Evolutionary conservation across 2,329 filamentous ascomycete species (phyloP).

Genomic region (Fusarium buxicola): DNA sequence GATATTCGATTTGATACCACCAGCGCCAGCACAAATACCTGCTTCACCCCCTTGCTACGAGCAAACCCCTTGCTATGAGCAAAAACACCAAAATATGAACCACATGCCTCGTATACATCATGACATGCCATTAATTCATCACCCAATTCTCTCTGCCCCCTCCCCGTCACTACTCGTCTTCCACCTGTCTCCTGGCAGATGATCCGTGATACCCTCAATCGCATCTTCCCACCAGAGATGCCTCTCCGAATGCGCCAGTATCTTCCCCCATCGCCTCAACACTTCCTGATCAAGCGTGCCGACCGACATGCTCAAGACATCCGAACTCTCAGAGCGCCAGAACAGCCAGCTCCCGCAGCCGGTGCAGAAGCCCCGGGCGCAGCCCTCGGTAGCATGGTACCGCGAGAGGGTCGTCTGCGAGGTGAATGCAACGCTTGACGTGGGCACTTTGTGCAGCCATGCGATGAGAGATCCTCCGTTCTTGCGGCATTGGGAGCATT

Average conservation of each 20-base stretch:
- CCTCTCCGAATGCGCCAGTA: slow-evolving; percentile 53
- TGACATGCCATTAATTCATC: not conserved
- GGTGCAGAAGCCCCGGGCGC: slow-evolving; percentile 61
- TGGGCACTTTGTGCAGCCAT: slow-evolving; percentile 54
- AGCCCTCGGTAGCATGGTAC: slow-evolving; percentile 55
- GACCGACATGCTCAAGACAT: slow-evolving; percentile 52
- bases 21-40: slow-evolving; percentile 11
- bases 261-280: slow-evolving; percentile 53
- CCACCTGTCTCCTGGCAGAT: slow-evolving; percentile 47
- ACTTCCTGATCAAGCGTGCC: slow-evolving; percentile 60
- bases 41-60: slow-evolving; percentile 2
- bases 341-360: slow-evolving; percentile 63
- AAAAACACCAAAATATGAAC: slow-evolving; percentile 1
- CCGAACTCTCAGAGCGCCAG: slow-evolving; percentile 53
- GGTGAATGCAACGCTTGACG: slow-evolving; percentile 51
- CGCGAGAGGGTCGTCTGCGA: slow-evolving; percentile 50
- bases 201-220: slow-evolving; percentile 62
- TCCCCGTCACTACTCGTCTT: slow-evolving; percentile 38
- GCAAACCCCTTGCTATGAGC: slow-evolving; percentile 3
- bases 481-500: slow-evolving; percentile 67
- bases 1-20: slow-evolving; percentile 33
- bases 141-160: slow-evolving; percentile 34
- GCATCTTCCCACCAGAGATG: slow-evolving; percentile 59
- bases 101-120: slow-evolving; percentile 8
- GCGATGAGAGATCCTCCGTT: slow-evolving; percentile 61